Percentiles rank a stretch among this genome's conserved stretches.
phyloP scores from a whole-genome alignment of 2,329 filamentous ascomycete species.

The Plectosphaerella plurivora region DNA sequence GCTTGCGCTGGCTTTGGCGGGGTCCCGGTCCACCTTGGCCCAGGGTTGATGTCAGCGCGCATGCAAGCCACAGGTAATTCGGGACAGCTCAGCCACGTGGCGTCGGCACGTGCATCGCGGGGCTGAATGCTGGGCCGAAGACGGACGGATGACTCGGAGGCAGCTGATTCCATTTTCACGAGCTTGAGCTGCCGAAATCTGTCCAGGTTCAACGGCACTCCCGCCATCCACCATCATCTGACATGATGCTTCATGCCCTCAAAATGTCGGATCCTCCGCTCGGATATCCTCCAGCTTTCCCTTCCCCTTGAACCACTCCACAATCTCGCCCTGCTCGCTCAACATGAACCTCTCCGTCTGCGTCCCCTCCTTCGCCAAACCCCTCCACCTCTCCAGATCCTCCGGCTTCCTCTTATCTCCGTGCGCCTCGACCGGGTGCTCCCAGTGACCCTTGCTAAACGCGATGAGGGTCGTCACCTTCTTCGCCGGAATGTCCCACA shows the following conservation, averaged over 20 bases:
- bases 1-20: no score
- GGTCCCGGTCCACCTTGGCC: no score
- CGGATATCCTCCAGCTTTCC: constrained; percentile 42
- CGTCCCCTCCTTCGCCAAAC: constrained; percentile 39
- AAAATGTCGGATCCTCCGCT: constrained; percentile 18
- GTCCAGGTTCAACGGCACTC: no score
- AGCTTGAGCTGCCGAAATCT: no score
- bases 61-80: no score
- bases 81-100: no score
- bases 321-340: constrained; percentile 47
- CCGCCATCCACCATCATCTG: no score
- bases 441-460: constrained; percentile 55
- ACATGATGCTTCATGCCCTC: constrained; percentile 5
- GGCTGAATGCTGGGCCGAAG: no score
- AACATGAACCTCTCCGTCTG: constrained; percentile 47
- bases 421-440: constrained; percentile 41
- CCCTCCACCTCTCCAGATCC: constrained; percentile 48
- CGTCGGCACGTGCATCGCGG: no score
- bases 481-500: constrained; percentile 47
- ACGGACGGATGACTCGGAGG: no score
- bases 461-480: constrained; percentile 47
- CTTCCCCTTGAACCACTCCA: constrained; percentile 43
- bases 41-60: no score
- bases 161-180: no score
- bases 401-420: constrained; percentile 50